Percentiles rank a stretch among this genome's conserved stretches.
These are phyloP conservation scores for Microstegium vimineum DNA, from an alignment of 176 grass and related monocot species.

Conservation along the genomic window DNA sequence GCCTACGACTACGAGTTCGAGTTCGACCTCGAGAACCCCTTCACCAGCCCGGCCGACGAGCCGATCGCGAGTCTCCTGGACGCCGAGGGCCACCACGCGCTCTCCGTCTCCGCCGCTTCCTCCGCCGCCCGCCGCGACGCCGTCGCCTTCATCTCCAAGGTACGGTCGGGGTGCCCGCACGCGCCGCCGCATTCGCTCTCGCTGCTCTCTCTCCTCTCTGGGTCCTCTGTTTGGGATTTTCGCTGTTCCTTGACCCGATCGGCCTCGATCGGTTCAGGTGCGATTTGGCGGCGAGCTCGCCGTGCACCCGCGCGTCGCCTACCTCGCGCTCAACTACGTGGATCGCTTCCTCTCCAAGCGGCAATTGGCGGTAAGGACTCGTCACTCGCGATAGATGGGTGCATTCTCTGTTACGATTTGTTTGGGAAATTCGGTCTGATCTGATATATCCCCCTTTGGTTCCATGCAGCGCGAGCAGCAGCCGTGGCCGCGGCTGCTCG, in stretches of 20 bases:
- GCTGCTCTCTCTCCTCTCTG: neutral
- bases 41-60: constrained; percentile 79
- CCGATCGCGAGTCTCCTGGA: constrained; percentile 43
- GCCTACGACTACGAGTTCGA: constrained; percentile 60
- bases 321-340: constrained; percentile 94
- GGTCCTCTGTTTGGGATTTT: neutral
- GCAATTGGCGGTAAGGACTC: constrained; percentile 56
- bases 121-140: constrained; percentile 47
- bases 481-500: constrained; percentile 76
- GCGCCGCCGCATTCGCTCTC: neutral
- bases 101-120: constrained; percentile 37
- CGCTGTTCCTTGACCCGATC: constrained; percentile 21
- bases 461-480: constrained; percentile 42
- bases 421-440: constrained; percentile 34
- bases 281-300: constrained; percentile 51
- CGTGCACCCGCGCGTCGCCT: constrained; percentile 66
- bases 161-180: constrained; percentile 1
- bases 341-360: constrained; percentile 95
- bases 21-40: constrained; percentile 96
- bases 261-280: constrained; percentile 36
- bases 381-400: neutral
- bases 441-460: constrained; percentile 4
- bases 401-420: constrained; percentile 13
- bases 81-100: constrained; percentile 53
- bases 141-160: constrained; percentile 69